A percentile compares a stretch with the other conserved stretches of the same genome.
Conservation (phyloP, 352 stramenopile genomes). For the Globisporangium camurandrum region DNA sequence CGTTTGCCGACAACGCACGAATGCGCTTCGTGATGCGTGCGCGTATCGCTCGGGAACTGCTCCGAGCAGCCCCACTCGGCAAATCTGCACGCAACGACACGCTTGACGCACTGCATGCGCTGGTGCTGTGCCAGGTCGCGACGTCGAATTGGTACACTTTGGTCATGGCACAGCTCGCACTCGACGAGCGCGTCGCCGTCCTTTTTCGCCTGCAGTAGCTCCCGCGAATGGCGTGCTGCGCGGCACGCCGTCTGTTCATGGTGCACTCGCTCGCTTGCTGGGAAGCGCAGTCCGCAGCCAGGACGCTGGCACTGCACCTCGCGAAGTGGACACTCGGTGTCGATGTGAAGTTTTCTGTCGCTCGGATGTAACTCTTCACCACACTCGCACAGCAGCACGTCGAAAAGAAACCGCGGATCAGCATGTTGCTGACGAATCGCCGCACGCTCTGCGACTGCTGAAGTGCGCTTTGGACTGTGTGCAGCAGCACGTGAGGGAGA, state of each 20-base stretch:
- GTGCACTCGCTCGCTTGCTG: conserved; percentile 13
- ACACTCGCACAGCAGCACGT: conserved; percentile 40
- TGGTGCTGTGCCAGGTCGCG: conserved; percentile 37
- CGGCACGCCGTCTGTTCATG: conserved; percentile 40
- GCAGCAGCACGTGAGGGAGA: too few relatives aligned
- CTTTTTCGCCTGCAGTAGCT: conserved; percentile 33
- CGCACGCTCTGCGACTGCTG: background rate
- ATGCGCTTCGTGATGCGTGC: conserved; percentile 28
- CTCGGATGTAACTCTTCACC: conserved; percentile 35
- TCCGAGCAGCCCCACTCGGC: conserved; percentile 41
- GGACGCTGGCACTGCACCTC: conserved; percentile 32
- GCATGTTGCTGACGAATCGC: conserved; percentile 7
- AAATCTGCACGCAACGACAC: conserved; percentile 35
- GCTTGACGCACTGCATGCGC: conserved; percentile 36
- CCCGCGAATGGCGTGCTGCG: conserved; percentile 19
- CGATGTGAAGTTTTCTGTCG: conserved; percentile 28
- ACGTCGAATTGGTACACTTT: conserved; percentile 19
- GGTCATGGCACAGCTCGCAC: conserved; percentile 33
- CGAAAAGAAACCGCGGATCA: conserved; percentile 11
- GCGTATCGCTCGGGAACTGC: conserved; percentile 27
- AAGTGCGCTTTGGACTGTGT: conserved; percentile 3
- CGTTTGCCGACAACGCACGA: conserved; percentile 37
- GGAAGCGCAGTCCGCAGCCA: conserved; percentile 33
- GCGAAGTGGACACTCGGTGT: conserved; percentile 29
- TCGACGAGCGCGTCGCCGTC: conserved; percentile 26